Conservation (phyloP, 192 early-diverging fungal species). For the Linnemannia hyalina region DNA sequence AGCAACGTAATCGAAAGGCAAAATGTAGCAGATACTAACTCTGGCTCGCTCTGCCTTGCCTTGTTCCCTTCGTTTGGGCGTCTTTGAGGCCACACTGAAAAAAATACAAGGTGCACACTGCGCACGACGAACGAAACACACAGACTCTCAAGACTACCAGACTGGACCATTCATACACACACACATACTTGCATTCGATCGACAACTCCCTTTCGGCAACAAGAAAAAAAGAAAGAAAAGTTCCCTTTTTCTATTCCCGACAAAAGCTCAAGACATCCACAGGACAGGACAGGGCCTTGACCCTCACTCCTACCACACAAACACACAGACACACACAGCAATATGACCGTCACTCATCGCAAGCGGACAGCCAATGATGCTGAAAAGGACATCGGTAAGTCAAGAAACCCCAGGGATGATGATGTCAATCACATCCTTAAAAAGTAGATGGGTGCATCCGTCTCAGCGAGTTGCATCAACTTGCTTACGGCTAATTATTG, state of each 20-base stretch:
- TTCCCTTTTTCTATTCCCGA: conserved; percentile 2
- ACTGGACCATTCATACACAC: neutral
- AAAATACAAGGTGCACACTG: neutral
- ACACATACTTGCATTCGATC: neutral
- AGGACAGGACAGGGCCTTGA: neutral
- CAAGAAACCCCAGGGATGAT: neutral
- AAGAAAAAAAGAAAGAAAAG: too few relatives aligned
- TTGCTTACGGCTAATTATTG: too few relatives aligned
- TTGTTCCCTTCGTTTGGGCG: neutral
- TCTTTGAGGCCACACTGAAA: neutral
- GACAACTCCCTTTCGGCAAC: neutral
- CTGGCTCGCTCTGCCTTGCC: neutral
- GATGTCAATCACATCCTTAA: neutral
- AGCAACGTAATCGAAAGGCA: neutral
- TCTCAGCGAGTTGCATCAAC: neutral
- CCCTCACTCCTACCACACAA: neutral
- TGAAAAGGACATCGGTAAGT: conserved; percentile 54
- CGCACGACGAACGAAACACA: neutral
- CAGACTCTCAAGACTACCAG: neutral
- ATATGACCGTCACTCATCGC: conserved; percentile 57
- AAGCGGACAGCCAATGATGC: conserved; percentile 55
- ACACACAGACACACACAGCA: conserved; percentile 5
- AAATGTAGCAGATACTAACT: conserved; percentile 2
- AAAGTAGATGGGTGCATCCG: conserved; percentile 32
- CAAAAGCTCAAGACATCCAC: neutral